Base-by-base conservation (phyloP, 805 yeast species). In the Clavispora asparagi region DNA sequence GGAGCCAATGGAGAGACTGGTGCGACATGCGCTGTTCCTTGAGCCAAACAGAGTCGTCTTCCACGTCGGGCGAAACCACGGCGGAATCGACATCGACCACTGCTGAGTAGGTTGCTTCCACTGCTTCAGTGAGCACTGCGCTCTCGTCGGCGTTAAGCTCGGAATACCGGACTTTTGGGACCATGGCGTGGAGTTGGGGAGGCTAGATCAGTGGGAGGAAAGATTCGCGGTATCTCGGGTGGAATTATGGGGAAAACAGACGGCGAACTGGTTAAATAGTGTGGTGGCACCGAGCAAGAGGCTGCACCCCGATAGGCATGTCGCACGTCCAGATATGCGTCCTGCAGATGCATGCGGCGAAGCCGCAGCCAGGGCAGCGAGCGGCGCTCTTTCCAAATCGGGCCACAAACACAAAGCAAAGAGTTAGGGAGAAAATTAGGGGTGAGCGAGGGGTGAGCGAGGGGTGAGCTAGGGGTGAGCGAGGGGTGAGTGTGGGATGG, bases 21-120 rank as follows among this genome's bases (percentile, higher is more conserved):
- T 79, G 78, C 32, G 66, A 61, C 3, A 54, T 25, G 39, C 82
- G 65, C 43, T 76, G 77, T 49, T 81, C 83, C 13, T 76, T 56
- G 13, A 78, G 58, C 75, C 82, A 74, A 7, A 74, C 59, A 7
- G 69, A 67, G 45, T 77, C 81, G 36, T 70, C 76, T 40, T 68
- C 68, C 28, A 51, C 46, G 16, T 56, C 59, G 35, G 9, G 8
- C 17, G 19, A n/a, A 14, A 19, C 19, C 10, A 32, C 19, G 7
- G 63, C 68, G 33, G 65, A 73, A 14, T 60, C 64, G 11, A 65
- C 63, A 7, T 66, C 62, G 37, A 71, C 58, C 1, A 74, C 61
- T 4, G 77, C 76, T 37, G 71, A 77, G 41, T 70, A 68, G 3
- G 65, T 58, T 43, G 71, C 69, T 40, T 56, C 56, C 28, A 59